phyloP scores from a whole-genome alignment of 805 yeast genomes.

The Metschnikowia arizonensis region DNA sequence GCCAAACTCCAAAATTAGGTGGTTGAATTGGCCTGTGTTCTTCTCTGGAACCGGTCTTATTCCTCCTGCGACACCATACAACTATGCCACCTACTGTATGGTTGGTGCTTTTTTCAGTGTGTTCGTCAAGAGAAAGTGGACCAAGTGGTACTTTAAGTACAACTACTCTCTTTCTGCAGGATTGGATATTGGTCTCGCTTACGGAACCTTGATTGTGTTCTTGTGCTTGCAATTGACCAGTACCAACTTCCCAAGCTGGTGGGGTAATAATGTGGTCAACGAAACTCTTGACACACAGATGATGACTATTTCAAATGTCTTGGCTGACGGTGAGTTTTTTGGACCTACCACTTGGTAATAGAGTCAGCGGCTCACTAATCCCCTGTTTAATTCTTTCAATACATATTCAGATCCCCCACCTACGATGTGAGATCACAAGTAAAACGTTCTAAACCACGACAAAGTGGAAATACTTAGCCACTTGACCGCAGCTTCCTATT shows the following conservation, averaged over 20 bases:
- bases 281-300: slow-evolving; percentile 37
- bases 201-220: slow-evolving; percentile 37
- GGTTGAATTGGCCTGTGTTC: slow-evolving; percentile 39
- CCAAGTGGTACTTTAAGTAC: slow-evolving; percentile 45
- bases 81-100: slow-evolving; percentile 53
- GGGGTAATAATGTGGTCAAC: slow-evolving; percentile 56
- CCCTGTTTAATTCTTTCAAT: slow-evolving; percentile 1
- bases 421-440: too few relatives aligned
- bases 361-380: neutral
- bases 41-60: slow-evolving; percentile 51
- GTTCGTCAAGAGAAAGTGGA: slow-evolving; percentile 37
- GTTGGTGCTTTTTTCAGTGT: slow-evolving; percentile 35
- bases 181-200: slow-evolving; percentile 42
- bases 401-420: too few relatives aligned
- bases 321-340: slow-evolving; percentile 41
- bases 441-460: too few relatives aligned
- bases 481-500: too few relatives aligned
- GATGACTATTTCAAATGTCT: slow-evolving; percentile 22
- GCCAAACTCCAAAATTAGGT: slow-evolving; percentile 33
- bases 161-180: slow-evolving; percentile 45
- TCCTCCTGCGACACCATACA: slow-evolving; percentile 74
- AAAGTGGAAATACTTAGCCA: too few relatives aligned
- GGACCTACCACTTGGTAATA: slow-evolving; percentile 48
- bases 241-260: slow-evolving; percentile 46
- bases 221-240: slow-evolving; percentile 26